phyloP scores from a whole-genome alignment of 148 eudicot species.

The Bassia scoparia region DNA sequence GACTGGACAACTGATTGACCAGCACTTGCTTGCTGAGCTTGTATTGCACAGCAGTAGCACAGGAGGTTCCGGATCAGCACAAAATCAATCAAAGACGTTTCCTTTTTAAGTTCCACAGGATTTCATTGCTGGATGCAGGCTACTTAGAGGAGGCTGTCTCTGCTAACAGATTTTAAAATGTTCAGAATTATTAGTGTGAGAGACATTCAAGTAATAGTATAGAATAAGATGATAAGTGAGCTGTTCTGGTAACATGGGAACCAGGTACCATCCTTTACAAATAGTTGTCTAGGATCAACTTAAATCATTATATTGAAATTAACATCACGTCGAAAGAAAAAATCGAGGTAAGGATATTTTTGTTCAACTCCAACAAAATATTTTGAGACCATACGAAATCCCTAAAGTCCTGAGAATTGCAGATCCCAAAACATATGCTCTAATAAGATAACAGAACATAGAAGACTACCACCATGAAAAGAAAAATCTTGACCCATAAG shows the following conservation, averaged over 20 bases:
- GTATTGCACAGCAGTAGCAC: conserved; percentile 40
- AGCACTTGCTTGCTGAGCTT: conserved; percentile 33
- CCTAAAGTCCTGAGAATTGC: neutral
- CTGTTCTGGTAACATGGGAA: neutral
- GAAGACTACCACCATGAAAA: neutral
- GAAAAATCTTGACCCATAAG: neutral
- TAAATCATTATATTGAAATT: neutral
- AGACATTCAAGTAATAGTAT: neutral
- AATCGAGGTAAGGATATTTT: neutral
- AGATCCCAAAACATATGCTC: neutral
- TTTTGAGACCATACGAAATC: neutral
- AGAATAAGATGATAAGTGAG: neutral
- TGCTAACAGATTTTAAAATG: conserved; percentile 35
- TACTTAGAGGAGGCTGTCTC: conserved; percentile 89
- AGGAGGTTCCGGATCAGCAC: conserved; percentile 67
- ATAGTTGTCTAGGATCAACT: neutral
- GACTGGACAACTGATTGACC: conserved; percentile 36
- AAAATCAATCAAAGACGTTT: conserved; percentile 79
- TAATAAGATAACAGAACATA: neutral
- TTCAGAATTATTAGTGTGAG: conserved; percentile 15
- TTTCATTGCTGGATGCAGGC: conserved; percentile 80
- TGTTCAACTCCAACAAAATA: neutral
- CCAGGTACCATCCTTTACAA: neutral
- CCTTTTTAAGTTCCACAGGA: conserved; percentile 54
- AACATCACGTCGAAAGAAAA: neutral